Base-by-base conservation (phyloP, 2,329 filamentous ascomycete genomes). In the Ophiostoma quercus region DNA sequence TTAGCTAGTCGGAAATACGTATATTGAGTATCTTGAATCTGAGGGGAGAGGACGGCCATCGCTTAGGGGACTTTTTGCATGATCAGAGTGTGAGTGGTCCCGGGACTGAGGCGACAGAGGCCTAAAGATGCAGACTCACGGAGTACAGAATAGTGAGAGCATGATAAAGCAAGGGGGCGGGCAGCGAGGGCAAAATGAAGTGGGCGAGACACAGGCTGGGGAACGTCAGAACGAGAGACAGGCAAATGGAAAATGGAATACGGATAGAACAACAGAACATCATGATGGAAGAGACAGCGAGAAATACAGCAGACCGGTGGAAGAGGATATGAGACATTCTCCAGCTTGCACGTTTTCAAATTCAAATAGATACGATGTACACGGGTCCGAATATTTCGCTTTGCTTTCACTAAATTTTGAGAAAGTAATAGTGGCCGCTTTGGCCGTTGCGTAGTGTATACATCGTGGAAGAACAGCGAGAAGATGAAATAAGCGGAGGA, bases 201-300 rank as follows among this genome's bases (percentile, higher is more conserved):
- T 29, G n/a, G 51, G 22, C 51, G 22, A 57, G 51, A 57, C 51
- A 57, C n/a, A 57, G 51, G 51, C 51, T 57, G 51, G 51, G 51
- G 51, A 57, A 25, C 51, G 51, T 5, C 7, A 22, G 47, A 14
- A 57, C 7, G 51, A 22, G 22, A 57, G 51, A 57, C n/a, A 22
- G 25, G 51, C n/a, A 11, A 25, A 25, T 25, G 8, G 2, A 54
- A 54, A 54, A 16, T 16, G 41, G n/a, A 57, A 14, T 12, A 57
- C 12, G n/a, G 9, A 57, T 16, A 54, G 51, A 22, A 54, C n/a
- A 5, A 22, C 22, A 57, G 51, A 57, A 57, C n/a, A 57, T 5
- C n/a, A 57, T 11, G 51, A 57, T 47, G 7, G 11, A 3, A 25
- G 9, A 25, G 51, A 57, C 22, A 25, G 51, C 51, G 51, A 57